Conservation (phyloP, 345 rosid species). For the Theobroma cacao region DNA sequence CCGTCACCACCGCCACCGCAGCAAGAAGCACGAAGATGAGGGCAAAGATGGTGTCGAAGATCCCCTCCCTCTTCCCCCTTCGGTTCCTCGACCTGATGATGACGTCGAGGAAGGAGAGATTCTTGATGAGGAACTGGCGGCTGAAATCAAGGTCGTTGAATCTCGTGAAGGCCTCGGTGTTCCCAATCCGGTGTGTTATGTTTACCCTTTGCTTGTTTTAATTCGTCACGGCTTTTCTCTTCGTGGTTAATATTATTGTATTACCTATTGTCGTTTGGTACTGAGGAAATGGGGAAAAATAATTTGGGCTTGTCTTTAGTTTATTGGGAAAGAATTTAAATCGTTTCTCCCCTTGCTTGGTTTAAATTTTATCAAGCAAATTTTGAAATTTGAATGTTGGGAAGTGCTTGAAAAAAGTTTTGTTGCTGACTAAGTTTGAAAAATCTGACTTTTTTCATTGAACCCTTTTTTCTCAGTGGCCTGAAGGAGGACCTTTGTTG, state of each 20-base stretch:
- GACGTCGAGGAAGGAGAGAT: conserved; percentile 99
- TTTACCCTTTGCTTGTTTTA: conserved; percentile 20
- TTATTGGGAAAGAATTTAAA: neutral
- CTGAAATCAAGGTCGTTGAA: conserved; percentile 31
- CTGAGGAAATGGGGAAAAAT: conserved; percentile 19
- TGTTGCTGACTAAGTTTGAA: neutral
- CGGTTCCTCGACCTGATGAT: conserved; percentile 39
- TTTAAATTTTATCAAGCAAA: neutral
- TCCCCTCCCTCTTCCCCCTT: conserved; percentile 20
- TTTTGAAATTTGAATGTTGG: neutral
- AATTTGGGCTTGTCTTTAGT: neutral
- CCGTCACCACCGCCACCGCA: conserved; percentile 59
- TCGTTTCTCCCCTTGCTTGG: neutral
- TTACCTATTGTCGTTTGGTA: conserved; percentile 33
- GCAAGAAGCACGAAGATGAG: conserved; percentile 59
- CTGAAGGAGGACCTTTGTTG: conserved; percentile 10
- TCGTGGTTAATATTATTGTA: conserved; percentile 11
- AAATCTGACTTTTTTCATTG: neutral
- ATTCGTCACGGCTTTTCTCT: neutral
- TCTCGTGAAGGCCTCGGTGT: conserved; percentile 25
- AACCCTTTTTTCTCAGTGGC: conserved; percentile 29
- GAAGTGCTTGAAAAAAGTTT: neutral
- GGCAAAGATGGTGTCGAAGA: conserved; percentile 29
- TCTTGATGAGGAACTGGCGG: conserved; percentile 58
- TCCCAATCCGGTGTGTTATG: conserved; percentile 68